Evolutionary conservation across 106 monocot species (phyloP), one percentile per base, ranked within the genome.

Genomic region (Narthecium ossifragum): DNA sequence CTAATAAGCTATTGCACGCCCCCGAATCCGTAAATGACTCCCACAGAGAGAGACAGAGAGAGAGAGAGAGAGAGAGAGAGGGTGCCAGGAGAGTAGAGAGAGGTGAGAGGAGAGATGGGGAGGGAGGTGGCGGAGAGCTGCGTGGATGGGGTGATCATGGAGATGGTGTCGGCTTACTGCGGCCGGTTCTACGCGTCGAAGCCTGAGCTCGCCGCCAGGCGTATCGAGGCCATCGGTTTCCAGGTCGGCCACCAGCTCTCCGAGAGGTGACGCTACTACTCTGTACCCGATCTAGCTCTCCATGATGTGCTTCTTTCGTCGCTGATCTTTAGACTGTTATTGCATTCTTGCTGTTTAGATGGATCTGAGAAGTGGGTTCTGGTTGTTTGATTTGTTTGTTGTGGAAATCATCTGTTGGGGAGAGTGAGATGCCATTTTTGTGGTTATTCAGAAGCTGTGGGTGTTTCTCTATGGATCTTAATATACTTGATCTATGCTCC

Each of bases 211-310:
- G 90, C 94, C 50, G 90, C 86, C 57, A 83, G 86, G 50, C 85
- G 94, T 23, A 96, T 96, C 80, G 94, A 96, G 65, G 83, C 94
- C 66, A 96, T 96, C 54, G 94, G 90, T 5, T 96, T 66, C 66
- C 90, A 96, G 75, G 90, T 96, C 62, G 94, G 94, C 62, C 86
- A 80, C 52, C 94, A 96, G 61, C 89, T 96, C 67, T 75, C 78
- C 24, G 94, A 96, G 60, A 80, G 90, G 90, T 96, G 20, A 12
- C 22, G 4, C 49, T 58, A 12, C 33, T 20, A 13, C 8, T 24
- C 23, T 24, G 1, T 43, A 17, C 0, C 11, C 4, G 43, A 43
- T 43, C 43, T 43, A 17, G 2, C 4, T 43, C 15, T 39, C 43
- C 18, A 4, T 43, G 43, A 43, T 43, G 2, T 0, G 14, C 11